These are phyloP conservation scores for Pseudonitzschia delicatissima DNA, from an alignment of 108 stramenopile species.

Conservation along the genomic window DNA sequence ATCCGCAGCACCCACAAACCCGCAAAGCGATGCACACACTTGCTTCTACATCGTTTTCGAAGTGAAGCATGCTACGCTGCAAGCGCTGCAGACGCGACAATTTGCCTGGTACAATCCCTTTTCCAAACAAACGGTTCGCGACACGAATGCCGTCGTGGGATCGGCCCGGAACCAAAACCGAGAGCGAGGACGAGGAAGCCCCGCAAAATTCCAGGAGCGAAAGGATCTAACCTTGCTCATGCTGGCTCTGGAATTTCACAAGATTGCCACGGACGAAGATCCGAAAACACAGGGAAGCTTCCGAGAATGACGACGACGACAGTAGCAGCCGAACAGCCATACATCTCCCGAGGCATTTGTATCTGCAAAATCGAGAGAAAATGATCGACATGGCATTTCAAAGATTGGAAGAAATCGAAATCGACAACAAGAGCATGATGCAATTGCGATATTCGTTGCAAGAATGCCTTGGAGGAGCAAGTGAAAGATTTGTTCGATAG, in stretches of 20 bases:
- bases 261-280: constrained; percentile 11
- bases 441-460: constrained; percentile 66
- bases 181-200: constrained; percentile 22
- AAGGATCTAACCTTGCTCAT: constrained; percentile 56
- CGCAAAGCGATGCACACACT: too few species aligned
- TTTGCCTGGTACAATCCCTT: too few species aligned
- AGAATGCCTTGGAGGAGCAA: constrained; percentile 45
- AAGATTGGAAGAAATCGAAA: constrained; percentile 43
- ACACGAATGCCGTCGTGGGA: constrained; percentile 13
- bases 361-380: constrained; percentile 20
- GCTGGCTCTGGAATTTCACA: constrained; percentile 45
- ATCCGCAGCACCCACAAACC: too few species aligned
- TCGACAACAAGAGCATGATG: constrained; percentile 47
- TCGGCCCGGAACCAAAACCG: constrained; percentile 14
- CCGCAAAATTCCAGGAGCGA: constrained; percentile 63
- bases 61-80: too few species aligned
- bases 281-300: constrained; percentile 11
- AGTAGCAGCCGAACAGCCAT: neutral
- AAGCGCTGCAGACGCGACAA: too few species aligned
- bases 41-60: too few species aligned
- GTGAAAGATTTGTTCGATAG: constrained; percentile 46
- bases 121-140: too few species aligned
- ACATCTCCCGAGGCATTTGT: neutral
- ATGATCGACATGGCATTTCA: constrained; percentile 46
- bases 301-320: neutral